Percentiles rank a stretch among this genome's conserved stretches.
Conservation (phyloP, 768 basidiomycete genomes). For the Candolleomyces eurysporus region DNA sequence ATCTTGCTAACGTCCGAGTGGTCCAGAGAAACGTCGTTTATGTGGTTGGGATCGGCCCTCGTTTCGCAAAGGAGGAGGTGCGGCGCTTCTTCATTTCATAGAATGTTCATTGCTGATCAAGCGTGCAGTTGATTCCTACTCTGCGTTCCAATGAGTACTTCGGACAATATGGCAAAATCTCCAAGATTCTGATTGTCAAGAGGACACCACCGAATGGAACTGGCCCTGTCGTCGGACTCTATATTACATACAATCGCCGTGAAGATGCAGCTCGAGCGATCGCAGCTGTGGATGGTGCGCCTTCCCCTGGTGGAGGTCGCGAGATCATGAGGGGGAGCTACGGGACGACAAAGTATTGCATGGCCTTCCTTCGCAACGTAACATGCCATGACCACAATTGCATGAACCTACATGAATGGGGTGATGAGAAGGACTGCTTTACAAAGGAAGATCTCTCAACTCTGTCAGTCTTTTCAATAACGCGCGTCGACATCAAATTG, state of each 20-base stretch:
- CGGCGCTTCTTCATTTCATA: slow-evolving; percentile 21
- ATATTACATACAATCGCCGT: slow-evolving; percentile 92
- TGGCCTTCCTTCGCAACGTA: slow-evolving; percentile 85
- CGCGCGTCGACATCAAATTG: slow-evolving; percentile 4
- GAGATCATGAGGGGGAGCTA: slow-evolving; percentile 91
- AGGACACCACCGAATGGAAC: slow-evolving; percentile 74
- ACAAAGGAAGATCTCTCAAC: slow-evolving; percentile 96
- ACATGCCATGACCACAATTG: slow-evolving; percentile 87
- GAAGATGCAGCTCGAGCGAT: slow-evolving; percentile 96
- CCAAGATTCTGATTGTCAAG: slow-evolving; percentile 91
- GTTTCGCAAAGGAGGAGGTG: slow-evolving; percentile 96
- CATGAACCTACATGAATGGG: slow-evolving; percentile 97
- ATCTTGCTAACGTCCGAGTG: slow-evolving; percentile 92
- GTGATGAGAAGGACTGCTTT: slow-evolving; percentile 96
- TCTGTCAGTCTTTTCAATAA: slow-evolving; percentile 48
- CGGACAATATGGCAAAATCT: slow-evolving; percentile 97
- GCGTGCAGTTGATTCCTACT: slow-evolving; percentile 76
- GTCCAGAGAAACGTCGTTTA: slow-evolving; percentile 96
- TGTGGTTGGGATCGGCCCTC: slow-evolving; percentile 91
- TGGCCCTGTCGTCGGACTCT: slow-evolving; percentile 83
- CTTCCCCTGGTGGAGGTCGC: slow-evolving; percentile 85
- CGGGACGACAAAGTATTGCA: slow-evolving; percentile 98
- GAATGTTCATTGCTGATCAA: slow-evolving; percentile 7
- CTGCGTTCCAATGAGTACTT: slow-evolving; percentile 95
- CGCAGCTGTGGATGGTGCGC: slow-evolving; percentile 86